Evolutionary conservation across 148 eudicot genomes (phyloP), one percentile per base, ranked within the genome.

Genomic region (Beta vulgaris): DNA sequence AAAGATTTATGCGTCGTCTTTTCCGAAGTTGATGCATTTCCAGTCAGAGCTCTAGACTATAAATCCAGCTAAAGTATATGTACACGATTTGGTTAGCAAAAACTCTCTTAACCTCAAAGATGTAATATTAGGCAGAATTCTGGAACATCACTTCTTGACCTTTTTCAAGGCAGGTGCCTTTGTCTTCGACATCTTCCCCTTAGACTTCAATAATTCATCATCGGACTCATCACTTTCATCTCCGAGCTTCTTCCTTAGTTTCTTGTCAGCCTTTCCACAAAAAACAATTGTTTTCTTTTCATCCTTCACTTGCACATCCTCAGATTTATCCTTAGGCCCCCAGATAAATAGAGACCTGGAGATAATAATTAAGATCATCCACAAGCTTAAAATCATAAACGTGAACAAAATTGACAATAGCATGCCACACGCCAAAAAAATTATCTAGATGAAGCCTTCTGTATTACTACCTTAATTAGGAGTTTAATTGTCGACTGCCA

Each of bases 331-430:
- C 78, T 83, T 86, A 0, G 96, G 98, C 84, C 82, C 89, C 96
- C 96, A 95, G 68, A 95, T 89, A 80, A 89, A 95, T 73, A 94
- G 71, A 26, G 98, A 94, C 84, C 97, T 94, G 85, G 18, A 69
- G 32, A 35, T 9, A 80, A 58, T 32, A n/a, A n/a, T n/a, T n/a
- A 75, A 36, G 37, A 73, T 14, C 54, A 54, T 15, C n/a, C 44
- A 18, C 21, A 18, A 49, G 32, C 55, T 31, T 32, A 9, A 6
- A 6, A 58, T 58, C 16, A 28, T 5, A 58, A 25, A 28, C 34
- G 3, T 25, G 14, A 57, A 12, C 62, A 26, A 57, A n/a, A n/a
- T n/a, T n/a, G n/a, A n/a, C n/a, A n/a, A n/a, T n/a, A n/a, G n/a
- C n/a, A n/a, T n/a, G n/a, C n/a, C n/a, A n/a, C n/a, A n/a, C n/a